Base-by-base conservation (phyloP, 768 basidiomycete genomes). In the Kwoniella dendrophila region DNA sequence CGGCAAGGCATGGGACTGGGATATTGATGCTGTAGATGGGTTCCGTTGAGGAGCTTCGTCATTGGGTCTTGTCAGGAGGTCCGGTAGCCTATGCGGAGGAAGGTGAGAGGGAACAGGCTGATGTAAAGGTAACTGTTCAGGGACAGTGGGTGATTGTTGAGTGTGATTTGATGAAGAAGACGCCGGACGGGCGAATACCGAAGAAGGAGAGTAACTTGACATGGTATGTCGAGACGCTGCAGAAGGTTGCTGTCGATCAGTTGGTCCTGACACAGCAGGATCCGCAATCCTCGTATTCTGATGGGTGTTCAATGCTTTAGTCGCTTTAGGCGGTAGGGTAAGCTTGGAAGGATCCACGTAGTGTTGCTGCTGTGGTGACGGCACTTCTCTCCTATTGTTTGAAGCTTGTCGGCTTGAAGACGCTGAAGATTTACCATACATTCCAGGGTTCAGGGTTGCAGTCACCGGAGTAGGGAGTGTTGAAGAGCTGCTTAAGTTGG, bases 91-190 rank as follows among this genome's bases (percentile, higher is more conserved):
- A 26, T 60, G 51, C 4, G 34, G 27, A 1, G 50, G 59, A 1
- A 43, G 53, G 43, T 65, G 58, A 18, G 57, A 49, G 10, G 63
- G 63, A 22, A 27, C 51, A 43, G 58, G 58, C n/a, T 54, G 63
- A 34, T 60, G 58, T 11, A 65, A 16, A 32, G 52, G 52, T n/a
- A 41, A 14, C 7, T 44, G 58, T 5, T 32, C 11, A 11, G 63
- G 33, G 29, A 30, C 44, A 18, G 34, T 32, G 18, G 58, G 52
- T 10, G 63, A 64, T 36, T 47, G 49, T 26, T 56, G 55, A 16
- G 44, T 26, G 24, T 30, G 27, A 33, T 24, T 44, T n/a, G 48
- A 36, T 8, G 63, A 24, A 3, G 50, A 41, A 30, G 56, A 50
- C 12, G 32, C 18, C 5, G 45, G 38, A 20, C 44, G 33, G 40